Conservation (phyloP, 2,329 filamentous ascomycete species). For the Dothistroma septosporum region DNA sequence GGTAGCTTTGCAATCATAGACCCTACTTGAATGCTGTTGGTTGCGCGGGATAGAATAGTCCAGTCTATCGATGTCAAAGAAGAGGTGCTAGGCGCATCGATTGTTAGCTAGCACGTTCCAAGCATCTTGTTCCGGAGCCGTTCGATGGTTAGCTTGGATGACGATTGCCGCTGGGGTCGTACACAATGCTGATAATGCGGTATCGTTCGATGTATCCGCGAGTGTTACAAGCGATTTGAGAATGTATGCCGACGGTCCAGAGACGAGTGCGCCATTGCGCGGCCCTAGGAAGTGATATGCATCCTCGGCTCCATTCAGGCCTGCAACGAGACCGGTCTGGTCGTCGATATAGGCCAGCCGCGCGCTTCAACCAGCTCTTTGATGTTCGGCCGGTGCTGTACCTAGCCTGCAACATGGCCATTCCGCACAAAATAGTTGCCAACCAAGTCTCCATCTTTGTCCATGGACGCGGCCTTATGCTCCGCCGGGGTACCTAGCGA, state of each 20-base stretch:
- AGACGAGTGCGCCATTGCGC: conserved; percentile 31
- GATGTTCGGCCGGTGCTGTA: conserved; percentile 26
- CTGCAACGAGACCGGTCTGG: conserved; percentile 27
- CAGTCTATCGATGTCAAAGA: conserved; percentile 36
- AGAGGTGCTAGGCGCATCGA: conserved; percentile 29
- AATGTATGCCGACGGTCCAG: conserved; percentile 28
- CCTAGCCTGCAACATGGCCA: conserved; percentile 21
- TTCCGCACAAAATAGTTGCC: conserved; percentile 29
- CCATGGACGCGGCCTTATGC: conserved; percentile 7
- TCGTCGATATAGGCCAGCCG: conserved; percentile 29
- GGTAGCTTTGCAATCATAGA: conserved; percentile 33
- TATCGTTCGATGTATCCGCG: conserved; percentile 34
- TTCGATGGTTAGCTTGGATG: neutral
- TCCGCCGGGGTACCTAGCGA: conserved; percentile 15
- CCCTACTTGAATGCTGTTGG: conserved; percentile 32
- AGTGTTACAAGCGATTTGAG: conserved; percentile 29
- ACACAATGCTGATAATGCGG: conserved; percentile 14
- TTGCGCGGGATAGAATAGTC: conserved; percentile 34
- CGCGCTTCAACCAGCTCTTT: conserved; percentile 22
- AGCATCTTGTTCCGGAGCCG: conserved; percentile 34
- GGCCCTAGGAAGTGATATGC: conserved; percentile 29
- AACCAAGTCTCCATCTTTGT: conserved; percentile 19
- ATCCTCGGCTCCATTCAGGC: neutral
- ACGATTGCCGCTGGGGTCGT: conserved; percentile 31
- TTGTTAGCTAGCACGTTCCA: conserved; percentile 34